A percentile compares a stretch with the other conserved stretches of the same genome.
Evolutionary conservation across 2,329 filamentous ascomycete genomes (phyloP).

Genomic region (Lachnellula suecica): DNA sequence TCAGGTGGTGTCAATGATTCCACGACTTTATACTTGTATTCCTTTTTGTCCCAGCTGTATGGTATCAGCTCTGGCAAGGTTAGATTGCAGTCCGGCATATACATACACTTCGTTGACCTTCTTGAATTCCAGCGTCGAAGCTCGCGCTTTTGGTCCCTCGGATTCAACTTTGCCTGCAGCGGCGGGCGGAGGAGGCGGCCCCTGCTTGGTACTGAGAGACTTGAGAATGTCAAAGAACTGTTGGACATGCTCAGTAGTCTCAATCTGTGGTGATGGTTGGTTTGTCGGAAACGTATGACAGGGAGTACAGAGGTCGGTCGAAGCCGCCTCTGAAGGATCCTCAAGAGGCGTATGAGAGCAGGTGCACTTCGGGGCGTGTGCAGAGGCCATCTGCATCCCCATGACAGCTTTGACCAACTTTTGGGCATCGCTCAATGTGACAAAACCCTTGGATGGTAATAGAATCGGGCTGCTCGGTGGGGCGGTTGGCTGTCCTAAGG

Average conservation of each 20-base stretch:
- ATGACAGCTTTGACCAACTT: slow-evolving; percentile 13
- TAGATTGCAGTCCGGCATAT: slow-evolving; percentile 1
- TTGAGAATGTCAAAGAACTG: slow-evolving; percentile 12
- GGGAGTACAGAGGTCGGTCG: slow-evolving; percentile 4
- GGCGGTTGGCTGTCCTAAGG: not conserved
- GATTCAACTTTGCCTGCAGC: slow-evolving; percentile 2
- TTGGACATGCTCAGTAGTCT: slow-evolving; percentile 13
- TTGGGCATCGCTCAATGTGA: slow-evolving; percentile 15
- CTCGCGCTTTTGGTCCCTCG: slow-evolving; percentile 10
- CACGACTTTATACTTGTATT: slow-evolving; percentile 31
- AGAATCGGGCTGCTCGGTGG: slow-evolving; percentile 13
- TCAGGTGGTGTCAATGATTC: slow-evolving; percentile 17
- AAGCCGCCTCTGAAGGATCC: slow-evolving; percentile 7
- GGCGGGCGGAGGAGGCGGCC: slow-evolving; percentile 3
- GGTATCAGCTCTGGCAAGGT: slow-evolving; percentile 7
- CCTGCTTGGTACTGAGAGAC: slow-evolving; percentile 12
- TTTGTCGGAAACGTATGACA: slow-evolving; percentile 5
- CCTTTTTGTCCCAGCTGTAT: slow-evolving; percentile 20
- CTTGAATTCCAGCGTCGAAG: slow-evolving; percentile 22
- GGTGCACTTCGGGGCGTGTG: slow-evolving; percentile 2
- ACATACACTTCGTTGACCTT: slow-evolving; percentile 21
- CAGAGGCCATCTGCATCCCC: slow-evolving; percentile 14
- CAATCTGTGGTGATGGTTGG: slow-evolving; percentile 2
- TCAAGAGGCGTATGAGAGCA: slow-evolving; percentile 11
- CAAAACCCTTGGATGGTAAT: slow-evolving; percentile 6